phyloP scores from a whole-genome alignment of 257 asterid species.

The Solanum rostratum region DNA sequence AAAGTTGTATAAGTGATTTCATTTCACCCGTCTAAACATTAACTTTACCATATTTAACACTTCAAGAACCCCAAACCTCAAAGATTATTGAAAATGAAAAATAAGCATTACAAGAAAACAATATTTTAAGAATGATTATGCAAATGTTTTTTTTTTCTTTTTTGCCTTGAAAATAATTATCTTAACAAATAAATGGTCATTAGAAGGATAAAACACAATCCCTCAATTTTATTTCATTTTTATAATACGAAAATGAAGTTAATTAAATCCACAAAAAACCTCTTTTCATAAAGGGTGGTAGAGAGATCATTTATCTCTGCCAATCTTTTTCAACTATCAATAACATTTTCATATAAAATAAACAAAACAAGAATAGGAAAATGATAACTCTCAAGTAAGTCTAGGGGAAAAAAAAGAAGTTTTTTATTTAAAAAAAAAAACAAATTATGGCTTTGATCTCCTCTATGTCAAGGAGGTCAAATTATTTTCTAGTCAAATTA shows the following conservation, averaged over 20 bases:
- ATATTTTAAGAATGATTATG: background rate
- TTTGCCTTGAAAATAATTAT: background rate
- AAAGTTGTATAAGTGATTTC: too few species aligned
- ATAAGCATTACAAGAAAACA: background rate
- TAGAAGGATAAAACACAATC: background rate
- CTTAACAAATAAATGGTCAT: background rate
- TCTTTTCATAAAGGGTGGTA: background rate
- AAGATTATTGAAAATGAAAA: background rate
- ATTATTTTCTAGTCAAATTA: background rate
- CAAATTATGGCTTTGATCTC: background rate
- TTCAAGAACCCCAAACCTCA: too few species aligned
- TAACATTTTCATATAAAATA: background rate
- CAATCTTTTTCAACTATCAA: background rate
- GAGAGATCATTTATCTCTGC: background rate
- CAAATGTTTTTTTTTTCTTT: background rate
- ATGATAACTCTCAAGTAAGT: background rate
- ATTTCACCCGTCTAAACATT: too few species aligned
- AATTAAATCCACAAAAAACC: background rate
- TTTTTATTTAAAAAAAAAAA: accelerated
- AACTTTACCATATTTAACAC: too few species aligned
- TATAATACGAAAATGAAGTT: background rate
- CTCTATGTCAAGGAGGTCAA: background rate
- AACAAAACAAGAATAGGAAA: background rate
- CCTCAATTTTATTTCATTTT: background rate
- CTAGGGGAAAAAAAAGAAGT: too few species aligned